Evolutionary conservation across 2,329 filamentous ascomycete genomes (phyloP).

Genomic region (Phyllosticta paracitricarpa): DNA sequence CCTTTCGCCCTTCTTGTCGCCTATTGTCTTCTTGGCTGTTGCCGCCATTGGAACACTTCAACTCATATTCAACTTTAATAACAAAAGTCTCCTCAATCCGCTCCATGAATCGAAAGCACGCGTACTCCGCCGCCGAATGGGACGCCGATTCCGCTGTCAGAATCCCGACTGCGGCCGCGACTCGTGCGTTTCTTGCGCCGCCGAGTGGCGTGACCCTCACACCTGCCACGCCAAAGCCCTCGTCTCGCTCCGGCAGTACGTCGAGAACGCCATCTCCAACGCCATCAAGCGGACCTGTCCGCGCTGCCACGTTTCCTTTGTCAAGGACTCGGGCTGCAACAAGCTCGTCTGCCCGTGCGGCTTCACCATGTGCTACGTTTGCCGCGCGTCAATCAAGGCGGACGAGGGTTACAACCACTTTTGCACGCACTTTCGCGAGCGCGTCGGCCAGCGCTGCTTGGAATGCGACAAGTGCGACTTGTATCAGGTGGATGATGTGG

Average conservation of each 20-base stretch:
- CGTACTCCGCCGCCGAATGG: conserved; percentile 59
- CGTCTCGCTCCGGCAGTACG: conserved; percentile 72
- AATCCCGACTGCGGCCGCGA: conserved; percentile 55
- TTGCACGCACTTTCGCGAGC: conserved; percentile 78
- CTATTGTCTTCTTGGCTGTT: conserved; percentile 48
- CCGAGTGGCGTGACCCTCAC: conserved; percentile 80
- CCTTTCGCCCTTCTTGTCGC: conserved; percentile 33
- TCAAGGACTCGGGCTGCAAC: conserved; percentile 92
- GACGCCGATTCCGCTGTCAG: conserved; percentile 68
- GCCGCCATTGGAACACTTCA: conserved; percentile 37
- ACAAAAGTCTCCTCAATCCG: conserved; percentile 27
- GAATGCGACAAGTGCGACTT: conserved; percentile 58
- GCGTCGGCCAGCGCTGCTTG: conserved; percentile 62
- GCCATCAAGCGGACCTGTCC: conserved; percentile 94
- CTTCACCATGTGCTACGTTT: conserved; percentile 97
- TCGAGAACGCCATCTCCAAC: conserved; percentile 87
- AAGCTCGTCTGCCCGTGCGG: conserved; percentile 93
- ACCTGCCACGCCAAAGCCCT: conserved; percentile 78
- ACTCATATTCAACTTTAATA: conserved; percentile 13
- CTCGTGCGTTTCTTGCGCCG: conserved; percentile 75
- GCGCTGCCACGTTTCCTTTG: conserved; percentile 79
- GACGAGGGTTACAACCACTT: conserved; percentile 82
- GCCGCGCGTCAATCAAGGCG: conserved; percentile 51
- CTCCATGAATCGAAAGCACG: conserved; percentile 49
- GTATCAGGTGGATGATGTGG: conserved; percentile 40